Evolutionary conservation across 371 early-diverging fungal species (phyloP), one percentile per base, ranked within the genome.

Genomic region (Lichtheimia ornata): DNA sequence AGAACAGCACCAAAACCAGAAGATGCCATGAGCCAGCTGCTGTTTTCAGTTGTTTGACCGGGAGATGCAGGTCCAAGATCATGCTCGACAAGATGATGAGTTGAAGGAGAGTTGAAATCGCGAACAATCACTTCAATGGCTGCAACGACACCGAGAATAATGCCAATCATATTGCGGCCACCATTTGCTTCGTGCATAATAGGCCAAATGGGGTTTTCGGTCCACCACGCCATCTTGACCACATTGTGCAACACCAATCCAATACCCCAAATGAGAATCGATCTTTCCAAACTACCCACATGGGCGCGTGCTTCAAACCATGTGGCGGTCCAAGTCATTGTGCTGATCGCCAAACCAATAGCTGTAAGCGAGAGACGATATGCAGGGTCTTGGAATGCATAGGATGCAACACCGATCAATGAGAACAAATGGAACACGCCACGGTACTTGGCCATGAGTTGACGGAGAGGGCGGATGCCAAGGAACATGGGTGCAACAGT

Each of bases 141-240:
- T 6, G 89, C 85, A 64, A 89, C 59, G 2, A 86, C 62, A 22
- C 84, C 91, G 49, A 91, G 63, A 5, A 76, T 71, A 45, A 91
- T 69, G 27, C 88, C 93, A 11, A 83, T 69, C 56, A 72, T 72
- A 70, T 91, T 91, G 67, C 80, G 77, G 1, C 91, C 91, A 55
- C 91, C 93, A 63, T 87, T 91, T 4, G 62, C 69, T 41, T 66
- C 76, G 64, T 90, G 79, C 91, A 91, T 91, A 40, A 90, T 88
- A 20, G 89, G 86, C 93, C 91, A 91, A 49, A 88, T 85, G 0
- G 91, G 91, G 72, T 92, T 91, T 76, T 90, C 89, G 5, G 91
- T 85, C 64, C 84, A 86, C 85, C 88, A 88, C 5, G 85, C 82
- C 83, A 88, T 84, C 66, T 89, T 90, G 64, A 89, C 84, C 0